phyloP scores from a whole-genome alignment of 2,329 filamentous ascomycete species.

The Epichloe glyceriae region DNA sequence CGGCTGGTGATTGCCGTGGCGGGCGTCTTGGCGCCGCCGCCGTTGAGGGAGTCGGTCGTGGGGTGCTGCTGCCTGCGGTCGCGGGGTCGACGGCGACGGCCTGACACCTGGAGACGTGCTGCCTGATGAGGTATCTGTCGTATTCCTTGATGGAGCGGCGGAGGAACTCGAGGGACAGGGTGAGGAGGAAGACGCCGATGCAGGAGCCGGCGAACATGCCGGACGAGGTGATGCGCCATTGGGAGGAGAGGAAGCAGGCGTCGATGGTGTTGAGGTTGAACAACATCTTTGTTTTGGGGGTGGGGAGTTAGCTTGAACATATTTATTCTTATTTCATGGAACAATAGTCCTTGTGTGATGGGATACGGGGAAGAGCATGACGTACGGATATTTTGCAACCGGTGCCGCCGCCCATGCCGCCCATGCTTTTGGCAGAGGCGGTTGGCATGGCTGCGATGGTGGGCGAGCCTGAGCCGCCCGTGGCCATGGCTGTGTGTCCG shows the following conservation, averaged over 20 bases:
- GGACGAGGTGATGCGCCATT: slow-evolving; percentile 56
- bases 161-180: slow-evolving; percentile 58
- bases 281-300: slow-evolving; percentile 45
- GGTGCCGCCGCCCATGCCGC: slow-evolving; percentile 13
- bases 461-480: not conserved
- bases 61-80: not conserved
- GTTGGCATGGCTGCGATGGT: slow-evolving; percentile 7
- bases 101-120: slow-evolving; percentile 28
- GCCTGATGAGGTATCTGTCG: slow-evolving; percentile 50
- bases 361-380: no score
- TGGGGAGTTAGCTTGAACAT: not conserved
- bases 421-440: slow-evolving; percentile 7
- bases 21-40: slow-evolving; percentile 12
- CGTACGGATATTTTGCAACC: slow-evolving; percentile 28
- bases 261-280: slow-evolving; percentile 70
- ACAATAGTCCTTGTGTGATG: no score
- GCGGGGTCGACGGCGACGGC: slow-evolving; percentile 3
- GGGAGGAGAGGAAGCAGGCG: slow-evolving; percentile 52
- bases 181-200: slow-evolving; percentile 64
- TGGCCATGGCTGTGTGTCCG: slow-evolving; percentile 8
- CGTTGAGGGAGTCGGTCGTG: slow-evolving; percentile 10
- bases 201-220: slow-evolving; percentile 71
- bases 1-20: not conserved
- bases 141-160: slow-evolving; percentile 61
- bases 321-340: no score